phyloP scores from a whole-genome alignment of 2,329 filamentous ascomycete genomes.

The Venturia nashicola region DNA sequence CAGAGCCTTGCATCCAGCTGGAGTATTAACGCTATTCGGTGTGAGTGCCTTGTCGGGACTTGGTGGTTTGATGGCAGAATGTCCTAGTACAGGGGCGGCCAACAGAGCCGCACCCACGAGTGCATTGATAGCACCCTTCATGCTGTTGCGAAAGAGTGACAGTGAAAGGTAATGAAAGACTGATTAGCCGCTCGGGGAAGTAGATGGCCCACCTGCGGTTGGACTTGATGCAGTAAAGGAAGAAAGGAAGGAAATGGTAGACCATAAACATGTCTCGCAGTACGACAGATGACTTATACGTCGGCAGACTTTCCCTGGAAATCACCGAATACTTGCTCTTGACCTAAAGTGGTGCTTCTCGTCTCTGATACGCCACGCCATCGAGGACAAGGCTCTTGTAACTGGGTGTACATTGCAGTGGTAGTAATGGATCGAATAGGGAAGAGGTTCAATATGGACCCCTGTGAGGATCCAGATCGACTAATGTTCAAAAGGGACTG shows the following conservation, averaged over 20 bases:
- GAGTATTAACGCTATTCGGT: slow-evolving; percentile 5
- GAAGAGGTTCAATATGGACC: not conserved
- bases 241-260: not conserved
- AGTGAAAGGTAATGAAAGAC: not conserved
- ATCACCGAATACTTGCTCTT: not conserved
- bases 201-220: not conserved
- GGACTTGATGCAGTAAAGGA: not conserved
- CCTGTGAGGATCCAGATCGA: not conserved
- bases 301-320: not conserved
- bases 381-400: not conserved
- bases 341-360: not conserved
- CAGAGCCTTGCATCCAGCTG: slow-evolving; percentile 9
- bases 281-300: not conserved
- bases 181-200: not conserved
- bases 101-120: not conserved
- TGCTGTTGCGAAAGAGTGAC: not conserved
- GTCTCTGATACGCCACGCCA: not conserved
- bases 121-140: not conserved
- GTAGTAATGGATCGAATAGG: not conserved
- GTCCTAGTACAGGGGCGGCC: not conserved
- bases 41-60: slow-evolving; percentile 8
- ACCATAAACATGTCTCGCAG: not conserved
- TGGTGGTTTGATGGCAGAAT: slow-evolving; percentile 9
- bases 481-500: not conserved
- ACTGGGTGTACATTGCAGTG: slow-evolving; percentile 1